Evolutionary conservation across 2,329 filamentous ascomycete species (phyloP).

Genomic region (Talaromyces pinophilus): DNA sequence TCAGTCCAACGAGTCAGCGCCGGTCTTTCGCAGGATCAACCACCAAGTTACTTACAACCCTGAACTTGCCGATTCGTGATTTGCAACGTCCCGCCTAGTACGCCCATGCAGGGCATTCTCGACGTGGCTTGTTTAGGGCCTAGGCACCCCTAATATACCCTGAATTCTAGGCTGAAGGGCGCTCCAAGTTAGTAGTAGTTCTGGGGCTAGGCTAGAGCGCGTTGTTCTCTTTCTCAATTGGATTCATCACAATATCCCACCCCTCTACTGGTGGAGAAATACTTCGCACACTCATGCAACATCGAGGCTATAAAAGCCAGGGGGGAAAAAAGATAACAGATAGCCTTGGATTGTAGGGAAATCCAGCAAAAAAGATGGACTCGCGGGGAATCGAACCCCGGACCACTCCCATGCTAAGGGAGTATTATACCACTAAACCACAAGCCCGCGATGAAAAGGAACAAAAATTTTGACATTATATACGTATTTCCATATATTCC

Average conservation of each 20-base stretch:
- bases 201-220: neutral
- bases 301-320: neutral
- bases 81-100: neutral
- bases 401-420: slow-evolving; percentile 47
- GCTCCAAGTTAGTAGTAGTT: neutral
- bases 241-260: neutral
- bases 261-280: neutral
- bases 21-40: neutral
- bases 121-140: neutral
- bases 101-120: neutral
- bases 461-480: neutral
- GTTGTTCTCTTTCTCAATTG: neutral
- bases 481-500: rapidly evolving
- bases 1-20: neutral
- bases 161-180: neutral
- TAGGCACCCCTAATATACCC: neutral
- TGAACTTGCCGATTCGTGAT: neutral
- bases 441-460: slow-evolving; percentile 14
- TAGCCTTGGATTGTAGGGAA: neutral
- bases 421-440: slow-evolving; percentile 48
- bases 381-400: slow-evolving; percentile 48
- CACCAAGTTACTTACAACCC: neutral
- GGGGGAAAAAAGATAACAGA: neutral
- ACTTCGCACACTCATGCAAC: neutral
- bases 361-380: slow-evolving; percentile 32